phyloP scores from a whole-genome alignment of 306 rosid genomes.

The Neltuma alba region DNA sequence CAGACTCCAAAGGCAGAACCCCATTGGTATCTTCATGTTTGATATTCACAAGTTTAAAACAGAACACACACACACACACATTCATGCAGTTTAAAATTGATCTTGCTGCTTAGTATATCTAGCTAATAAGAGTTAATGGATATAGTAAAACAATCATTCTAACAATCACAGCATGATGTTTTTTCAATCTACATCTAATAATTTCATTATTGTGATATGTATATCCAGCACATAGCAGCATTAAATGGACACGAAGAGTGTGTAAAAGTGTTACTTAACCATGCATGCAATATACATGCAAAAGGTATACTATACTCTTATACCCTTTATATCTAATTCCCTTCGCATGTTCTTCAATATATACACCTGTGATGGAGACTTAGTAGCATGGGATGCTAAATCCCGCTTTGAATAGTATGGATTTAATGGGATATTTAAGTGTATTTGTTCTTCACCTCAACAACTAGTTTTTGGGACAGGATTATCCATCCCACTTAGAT shows the following conservation, averaged over 20 bases:
- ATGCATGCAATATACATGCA: slow-evolving; percentile 59
- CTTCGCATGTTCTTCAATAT: background rate
- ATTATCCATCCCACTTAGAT: too few relatives aligned
- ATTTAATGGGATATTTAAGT: too few relatives aligned
- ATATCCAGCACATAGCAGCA: slow-evolving; percentile 85
- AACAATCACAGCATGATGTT: background rate
- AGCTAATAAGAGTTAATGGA: background rate
- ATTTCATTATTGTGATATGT: slow-evolving; percentile 13
- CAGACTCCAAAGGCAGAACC: slow-evolving; percentile 75
- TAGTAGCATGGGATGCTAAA: too few relatives aligned
- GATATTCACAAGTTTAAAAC: background rate
- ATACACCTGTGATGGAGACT: too few relatives aligned
- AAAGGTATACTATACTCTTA: slow-evolving; percentile 47
- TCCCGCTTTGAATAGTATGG: too few relatives aligned
- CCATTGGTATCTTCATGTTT: slow-evolving; percentile 56
- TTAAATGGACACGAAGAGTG: slow-evolving; percentile 78
- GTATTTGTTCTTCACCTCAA: too few relatives aligned
- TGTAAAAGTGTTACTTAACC: slow-evolving; percentile 67
- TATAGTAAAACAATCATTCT: background rate
- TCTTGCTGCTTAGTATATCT: background rate
- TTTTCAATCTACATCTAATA: too few relatives aligned
- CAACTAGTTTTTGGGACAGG: too few relatives aligned
- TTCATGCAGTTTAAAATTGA: background rate
- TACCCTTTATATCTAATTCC: background rate
- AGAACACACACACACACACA: background rate